phyloP scores from a whole-genome alignment of 768 basidiomycete genomes.

The Trametes cubensis region DNA sequence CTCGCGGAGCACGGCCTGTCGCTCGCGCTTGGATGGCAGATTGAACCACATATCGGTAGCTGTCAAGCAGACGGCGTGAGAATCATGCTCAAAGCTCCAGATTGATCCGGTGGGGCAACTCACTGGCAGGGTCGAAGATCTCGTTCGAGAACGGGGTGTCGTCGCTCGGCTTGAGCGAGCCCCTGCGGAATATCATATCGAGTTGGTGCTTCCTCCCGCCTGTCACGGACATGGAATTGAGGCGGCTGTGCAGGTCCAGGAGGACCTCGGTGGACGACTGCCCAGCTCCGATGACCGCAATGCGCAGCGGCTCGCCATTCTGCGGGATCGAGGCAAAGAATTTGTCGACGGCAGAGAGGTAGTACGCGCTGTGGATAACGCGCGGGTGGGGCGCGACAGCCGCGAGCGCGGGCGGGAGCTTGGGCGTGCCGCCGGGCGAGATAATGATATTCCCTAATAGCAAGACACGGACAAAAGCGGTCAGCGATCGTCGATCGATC shows the following conservation, averaged over 20 bases:
- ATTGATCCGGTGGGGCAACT: constrained; percentile 22
- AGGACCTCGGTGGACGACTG: constrained; percentile 53
- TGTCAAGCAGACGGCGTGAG: constrained; percentile 23
- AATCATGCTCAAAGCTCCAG: not conserved
- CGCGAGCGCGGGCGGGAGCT: constrained; percentile 43
- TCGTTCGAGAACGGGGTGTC: constrained; percentile 58
- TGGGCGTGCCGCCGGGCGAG: constrained; percentile 52
- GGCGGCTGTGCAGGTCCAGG: constrained; percentile 46
- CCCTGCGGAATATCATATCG: constrained; percentile 55
- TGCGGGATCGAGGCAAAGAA: constrained; percentile 37
- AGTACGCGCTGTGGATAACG: constrained; percentile 49
- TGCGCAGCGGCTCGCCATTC: constrained; percentile 36
- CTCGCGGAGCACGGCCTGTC: constrained; percentile 43
- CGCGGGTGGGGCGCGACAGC: constrained; percentile 38
- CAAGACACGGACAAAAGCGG: not conserved
- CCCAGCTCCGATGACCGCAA: constrained; percentile 52
- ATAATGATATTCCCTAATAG: constrained; percentile 49
- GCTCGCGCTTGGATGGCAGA: constrained; percentile 39
- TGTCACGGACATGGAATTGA: constrained; percentile 36
- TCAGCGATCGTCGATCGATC: not conserved
- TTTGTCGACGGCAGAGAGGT: constrained; percentile 41
- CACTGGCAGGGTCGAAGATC: constrained; percentile 53
- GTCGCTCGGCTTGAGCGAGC: constrained; percentile 53
- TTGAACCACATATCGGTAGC: constrained; percentile 46
- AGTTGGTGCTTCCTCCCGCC: constrained; percentile 40